Evolutionary conservation across 1,139 yeast genomes (phyloP), one percentile per base, ranked within the genome.

Genomic region (Taphrina communis): DNA sequence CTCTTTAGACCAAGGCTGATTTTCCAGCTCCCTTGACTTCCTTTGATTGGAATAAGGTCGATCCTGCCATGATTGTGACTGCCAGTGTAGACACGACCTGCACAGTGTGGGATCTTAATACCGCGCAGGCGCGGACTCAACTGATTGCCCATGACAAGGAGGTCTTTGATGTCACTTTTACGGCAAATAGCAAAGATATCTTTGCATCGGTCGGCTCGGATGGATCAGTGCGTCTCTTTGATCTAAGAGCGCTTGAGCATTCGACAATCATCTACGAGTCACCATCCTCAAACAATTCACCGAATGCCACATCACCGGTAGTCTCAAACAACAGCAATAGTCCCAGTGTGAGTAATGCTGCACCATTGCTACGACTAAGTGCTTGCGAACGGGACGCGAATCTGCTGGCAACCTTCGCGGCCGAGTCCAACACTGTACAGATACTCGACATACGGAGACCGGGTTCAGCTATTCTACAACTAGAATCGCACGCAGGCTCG

Each of bases 141-240:
- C 82, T 94, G 66, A 94, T 94, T 73, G 99, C 99, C 0, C 99
- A 94, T 78, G 99, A 94, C 77, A 87, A 89, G 71, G 98, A 93
- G 77, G 99, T 94, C 4, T 91, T 87, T 77, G 99, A 94, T 77
- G 98, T 93, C 31, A 85, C 90, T 73, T 94, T 92, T 77, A 81
- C 92, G 65, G 86, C 89, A 70, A 87, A 87, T 55, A 86, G 91
- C 50, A 85, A 89, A 62, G 87, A 91, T 75, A 83, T 93, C 39
- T 94, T 94, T 79, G 91, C 96, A 57, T 89, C 96, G 69, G 97
- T 94, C 66, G 97, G 98, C 1, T 93, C 93, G 69, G 99, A 94
- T 79, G 99, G 99, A 0, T 88, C 96, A 21, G 91, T 93, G 78
- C 82, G 99, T 67, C 89, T 94, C 35, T 94, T 94, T 78, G 99